Percentiles rank a stretch among this genome's conserved stretches.
Evolutionary conservation across 768 basidiomycete genomes (phyloP).

Genomic region (Suillus subalutaceus): DNA sequence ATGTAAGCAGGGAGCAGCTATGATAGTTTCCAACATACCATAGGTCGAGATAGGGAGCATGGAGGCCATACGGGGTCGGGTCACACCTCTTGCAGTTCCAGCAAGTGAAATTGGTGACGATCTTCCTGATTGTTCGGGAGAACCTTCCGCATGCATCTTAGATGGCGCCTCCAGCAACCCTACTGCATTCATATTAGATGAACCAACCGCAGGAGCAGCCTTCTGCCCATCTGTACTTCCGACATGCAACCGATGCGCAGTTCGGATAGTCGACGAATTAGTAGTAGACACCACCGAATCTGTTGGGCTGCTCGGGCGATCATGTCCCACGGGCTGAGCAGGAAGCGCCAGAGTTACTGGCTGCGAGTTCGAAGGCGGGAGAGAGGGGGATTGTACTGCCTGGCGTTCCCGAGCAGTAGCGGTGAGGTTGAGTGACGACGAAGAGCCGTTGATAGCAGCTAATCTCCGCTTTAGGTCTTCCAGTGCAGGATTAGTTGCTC

Average conservation of each 20-base stretch:
- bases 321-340: conserved; percentile 30
- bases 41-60: conserved; percentile 69
- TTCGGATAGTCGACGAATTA: conserved; percentile 63
- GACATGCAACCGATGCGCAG: conserved; percentile 64
- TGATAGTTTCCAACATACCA: conserved; percentile 44
- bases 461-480: conserved; percentile 79
- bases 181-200: conserved; percentile 79
- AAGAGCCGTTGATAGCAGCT: conserved; percentile 74
- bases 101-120: conserved; percentile 75
- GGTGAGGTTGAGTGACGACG: conserved; percentile 58
- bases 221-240: conserved; percentile 79
- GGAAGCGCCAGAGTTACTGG: conserved; percentile 29
- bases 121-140: conserved; percentile 73
- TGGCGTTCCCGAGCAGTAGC: conserved; percentile 49
- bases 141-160: conserved; percentile 64
- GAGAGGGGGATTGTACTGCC: conserved; percentile 29
- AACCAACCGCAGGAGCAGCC: conserved; percentile 87
- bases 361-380: conserved; percentile 16
- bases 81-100: conserved; percentile 52
- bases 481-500: conserved; percentile 57
- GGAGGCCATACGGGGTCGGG: conserved; percentile 52
- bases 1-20: neutral
- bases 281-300: conserved; percentile 79
- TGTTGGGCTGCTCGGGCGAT: conserved; percentile 77
- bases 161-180: conserved; percentile 82